Percentiles rank a stretch among this genome's conserved stretches.
Conservation (phyloP, 2,329 filamentous ascomycete species). For the Exophiala sideris region DNA sequence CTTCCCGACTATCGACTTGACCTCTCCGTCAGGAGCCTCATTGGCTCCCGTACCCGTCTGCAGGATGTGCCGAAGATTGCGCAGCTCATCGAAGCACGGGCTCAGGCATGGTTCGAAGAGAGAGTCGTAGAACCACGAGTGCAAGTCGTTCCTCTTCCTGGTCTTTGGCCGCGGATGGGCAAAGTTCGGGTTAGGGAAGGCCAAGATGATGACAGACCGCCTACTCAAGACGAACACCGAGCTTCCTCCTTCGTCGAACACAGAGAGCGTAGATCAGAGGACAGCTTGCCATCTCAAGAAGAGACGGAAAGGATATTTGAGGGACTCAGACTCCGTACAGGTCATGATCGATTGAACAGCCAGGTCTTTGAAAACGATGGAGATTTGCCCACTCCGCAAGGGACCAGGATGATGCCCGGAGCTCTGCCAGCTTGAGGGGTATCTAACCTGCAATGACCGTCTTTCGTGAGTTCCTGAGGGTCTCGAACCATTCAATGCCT, state of each 20-base stretch:
- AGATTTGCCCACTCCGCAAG: conserved; percentile 15
- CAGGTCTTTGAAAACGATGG: conserved; percentile 23
- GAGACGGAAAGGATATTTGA: conserved; percentile 26
- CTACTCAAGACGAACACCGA: conserved; percentile 24
- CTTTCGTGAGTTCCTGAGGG: too few species aligned
- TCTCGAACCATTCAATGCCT: not conserved
- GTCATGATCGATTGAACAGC: conserved; percentile 19
- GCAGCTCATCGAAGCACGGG: conserved; percentile 61
- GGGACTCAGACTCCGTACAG: conserved; percentile 19
- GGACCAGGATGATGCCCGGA: conserved; percentile 18
- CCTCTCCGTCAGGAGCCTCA: conserved; percentile 61
- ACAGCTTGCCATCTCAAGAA: conserved; percentile 30
- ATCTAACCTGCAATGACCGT: not conserved
- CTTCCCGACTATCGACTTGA: conserved; percentile 62
- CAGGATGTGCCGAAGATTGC: conserved; percentile 67
- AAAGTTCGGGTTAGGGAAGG: conserved; percentile 46
- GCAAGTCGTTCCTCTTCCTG: conserved; percentile 61
- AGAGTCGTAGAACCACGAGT: conserved; percentile 64
- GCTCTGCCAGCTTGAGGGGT: conserved; percentile 18
- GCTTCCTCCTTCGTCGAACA: conserved; percentile 13
- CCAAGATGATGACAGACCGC: conserved; percentile 26
- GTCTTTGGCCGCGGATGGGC: conserved; percentile 59
- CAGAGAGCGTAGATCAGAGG: conserved; percentile 16
- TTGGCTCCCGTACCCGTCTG: conserved; percentile 60
- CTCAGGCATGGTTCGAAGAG: conserved; percentile 66